Evolutionary conservation across 2,329 filamentous ascomycete species (phyloP), one percentile per base, ranked within the genome.

Genomic region (Fusarium globosum): DNA sequence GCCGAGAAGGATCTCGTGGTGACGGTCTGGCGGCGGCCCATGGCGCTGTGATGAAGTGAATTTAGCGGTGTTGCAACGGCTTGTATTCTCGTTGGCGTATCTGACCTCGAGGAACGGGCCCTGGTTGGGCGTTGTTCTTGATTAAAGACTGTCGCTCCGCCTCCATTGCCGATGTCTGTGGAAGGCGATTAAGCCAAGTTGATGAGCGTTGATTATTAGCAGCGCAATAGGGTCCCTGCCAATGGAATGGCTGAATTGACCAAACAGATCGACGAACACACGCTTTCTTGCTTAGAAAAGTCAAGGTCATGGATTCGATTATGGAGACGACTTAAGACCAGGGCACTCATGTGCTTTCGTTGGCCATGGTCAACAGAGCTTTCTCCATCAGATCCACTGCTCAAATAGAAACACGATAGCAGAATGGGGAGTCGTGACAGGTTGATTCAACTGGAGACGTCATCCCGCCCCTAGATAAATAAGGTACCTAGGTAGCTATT

Each of bases 21-120:
- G 80, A 82, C 7, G 77, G 62, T 6, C 80, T 65, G 51, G 83
- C 82, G 11, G 71, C 73, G 36, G 83, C 78, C 78, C 82, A 85
- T 23, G 79, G 76, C 28, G 76, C 76, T 77, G 23, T 70, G 53
- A 43, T 16, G 20, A 21, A 18, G 35, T 45, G 13, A n/a, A 33
- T 41, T 70, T 42, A 58, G 52, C 20, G 42, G 36, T 68, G 38
- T 30, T 52, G 41, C 21, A 42, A 23, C 38, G n/a, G 26, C 16
- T 26, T 26, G 16, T 51, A 16, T 30, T 13, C n/a, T 23, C 11
- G 16, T 20, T n/a, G 36, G 21, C 33, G 11, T 21, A 11, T 21
- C 65, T 61, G 38, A 75, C 72, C 72, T 65, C 43, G 56, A 18
- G 72, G 72, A 36, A 68, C 49, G 35, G 60, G 39, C 38, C 51